Evolutionary conservation across 768 basidiomycete species (phyloP).

Genomic region (Rhodosporidiobolus sp.): DNA sequence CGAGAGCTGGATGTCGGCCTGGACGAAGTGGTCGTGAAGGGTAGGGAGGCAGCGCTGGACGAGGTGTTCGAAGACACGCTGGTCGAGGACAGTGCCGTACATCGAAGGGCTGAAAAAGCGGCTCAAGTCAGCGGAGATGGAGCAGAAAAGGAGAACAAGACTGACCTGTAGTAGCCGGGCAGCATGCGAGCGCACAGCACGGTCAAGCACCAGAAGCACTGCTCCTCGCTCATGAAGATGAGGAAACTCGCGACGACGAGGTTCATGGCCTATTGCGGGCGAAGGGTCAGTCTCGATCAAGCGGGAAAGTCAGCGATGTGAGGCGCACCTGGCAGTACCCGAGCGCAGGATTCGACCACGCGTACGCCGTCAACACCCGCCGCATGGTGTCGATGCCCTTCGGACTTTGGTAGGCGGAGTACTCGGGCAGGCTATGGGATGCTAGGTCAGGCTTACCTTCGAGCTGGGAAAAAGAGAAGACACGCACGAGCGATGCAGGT

Average conservation of each 20-base stretch:
- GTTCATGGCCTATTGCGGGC: constrained; percentile 84
- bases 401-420: constrained; percentile 87
- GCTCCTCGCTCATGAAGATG: constrained; percentile 98
- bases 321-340: constrained; percentile 44
- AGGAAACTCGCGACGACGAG: constrained; percentile 92
- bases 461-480: background rate
- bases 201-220: constrained; percentile 94
- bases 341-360: constrained; percentile 75
- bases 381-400: constrained; percentile 80
- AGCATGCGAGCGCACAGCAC: constrained; percentile 90
- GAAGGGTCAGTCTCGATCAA: constrained; percentile 60
- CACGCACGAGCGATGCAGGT: constrained; percentile 65
- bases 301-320: background rate
- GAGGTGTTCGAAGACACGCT: constrained; percentile 92
- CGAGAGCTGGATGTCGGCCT: constrained; percentile 90
- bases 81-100: constrained; percentile 98
- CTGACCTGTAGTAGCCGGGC: constrained; percentile 92
- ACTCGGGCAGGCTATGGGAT: constrained; percentile 75
- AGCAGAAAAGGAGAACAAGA: background rate
- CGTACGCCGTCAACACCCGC: constrained; percentile 89
- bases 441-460: no score
- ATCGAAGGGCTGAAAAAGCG: constrained; percentile 71
- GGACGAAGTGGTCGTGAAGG: constrained; percentile 85
- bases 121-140: background rate
- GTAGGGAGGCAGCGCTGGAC: constrained; percentile 65